These are phyloP conservation scores for Boletus subluridellus DNA, from an alignment of 1,284 basidiomycete genomes.

Conservation along the genomic window DNA sequence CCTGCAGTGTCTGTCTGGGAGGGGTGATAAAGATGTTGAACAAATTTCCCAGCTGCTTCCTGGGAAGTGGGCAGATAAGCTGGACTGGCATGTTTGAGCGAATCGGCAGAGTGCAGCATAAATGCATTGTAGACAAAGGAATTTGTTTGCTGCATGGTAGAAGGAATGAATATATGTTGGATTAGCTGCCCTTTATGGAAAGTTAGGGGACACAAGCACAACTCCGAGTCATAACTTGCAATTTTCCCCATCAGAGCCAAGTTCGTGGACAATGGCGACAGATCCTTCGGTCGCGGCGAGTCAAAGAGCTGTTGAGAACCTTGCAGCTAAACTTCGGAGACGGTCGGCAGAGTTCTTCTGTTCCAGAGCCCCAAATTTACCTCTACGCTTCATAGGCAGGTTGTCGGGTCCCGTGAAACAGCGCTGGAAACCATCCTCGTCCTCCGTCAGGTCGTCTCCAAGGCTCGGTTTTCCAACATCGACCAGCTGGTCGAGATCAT, in stretches of 20 bases:
- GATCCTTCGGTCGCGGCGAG: constrained; percentile 41
- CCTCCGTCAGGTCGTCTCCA: constrained; percentile 84
- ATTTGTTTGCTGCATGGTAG: too few relatives aligned
- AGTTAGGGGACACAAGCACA: constrained; percentile 2
- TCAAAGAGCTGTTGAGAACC: constrained; percentile 58
- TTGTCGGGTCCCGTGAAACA: constrained; percentile 83
- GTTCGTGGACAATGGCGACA: constrained; percentile 36
- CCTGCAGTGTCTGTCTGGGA: constrained; percentile 76
- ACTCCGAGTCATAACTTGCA: constrained; percentile 11
- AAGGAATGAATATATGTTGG: background rate
- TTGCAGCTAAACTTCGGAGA: constrained; percentile 63
- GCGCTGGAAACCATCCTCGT: constrained; percentile 88
- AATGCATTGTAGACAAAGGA: background rate
- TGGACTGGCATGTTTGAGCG: constrained; percentile 73
- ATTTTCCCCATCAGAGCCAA: background rate
- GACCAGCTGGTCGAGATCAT: constrained; percentile 84
- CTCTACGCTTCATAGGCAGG: constrained; percentile 57
- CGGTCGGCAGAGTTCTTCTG: constrained; percentile 46
- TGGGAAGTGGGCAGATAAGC: constrained; percentile 81
- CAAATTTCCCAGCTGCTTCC: constrained; percentile 83
- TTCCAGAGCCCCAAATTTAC: constrained; percentile 1
- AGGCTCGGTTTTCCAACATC: constrained; percentile 82
- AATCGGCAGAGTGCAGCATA: background rate
- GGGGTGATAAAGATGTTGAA: constrained; percentile 94
- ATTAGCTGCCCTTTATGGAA: constrained; percentile 17